These are phyloP conservation scores for Tuber melanosporum DNA, from an alignment of 495 filamentous ascomycete genomes.

Conservation along the genomic window DNA sequence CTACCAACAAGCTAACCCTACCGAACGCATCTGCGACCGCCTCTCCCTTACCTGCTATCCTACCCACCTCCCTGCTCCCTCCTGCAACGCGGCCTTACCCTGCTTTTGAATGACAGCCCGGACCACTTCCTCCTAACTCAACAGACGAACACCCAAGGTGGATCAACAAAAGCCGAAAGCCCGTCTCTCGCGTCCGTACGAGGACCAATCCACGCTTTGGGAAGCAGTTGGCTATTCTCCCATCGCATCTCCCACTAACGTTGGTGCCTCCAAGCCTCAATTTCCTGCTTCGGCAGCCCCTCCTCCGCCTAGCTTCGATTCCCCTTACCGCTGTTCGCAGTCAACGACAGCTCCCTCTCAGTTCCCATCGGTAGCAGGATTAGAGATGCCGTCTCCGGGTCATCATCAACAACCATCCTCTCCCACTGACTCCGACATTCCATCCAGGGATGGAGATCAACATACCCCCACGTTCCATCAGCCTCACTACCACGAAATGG, in stretches of 20 bases:
- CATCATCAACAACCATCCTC: conserved; percentile 26
- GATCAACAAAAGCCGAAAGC: conserved; percentile 32
- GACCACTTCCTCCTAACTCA: background rate
- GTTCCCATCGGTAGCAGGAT: conserved; percentile 28
- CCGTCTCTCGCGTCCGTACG: conserved; percentile 35
- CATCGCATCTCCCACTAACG: conserved; percentile 23
- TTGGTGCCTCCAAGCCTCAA: conserved; percentile 17
- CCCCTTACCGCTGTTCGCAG: conserved; percentile 11
- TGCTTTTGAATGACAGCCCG: background rate
- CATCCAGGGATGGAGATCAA: conserved; percentile 31
- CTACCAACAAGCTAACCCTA: conserved; percentile 8
- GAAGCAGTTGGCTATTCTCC: conserved; percentile 33
- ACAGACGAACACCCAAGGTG: conserved; percentile 21
- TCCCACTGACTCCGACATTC: conserved; percentile 30
- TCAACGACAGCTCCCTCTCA: conserved; percentile 12
- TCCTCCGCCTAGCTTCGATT: conserved; percentile 23
- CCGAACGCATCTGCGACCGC: conserved; percentile 1
- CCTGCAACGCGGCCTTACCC: conserved; percentile 4
- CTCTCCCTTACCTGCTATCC: conserved; percentile 2
- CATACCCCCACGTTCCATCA: conserved; percentile 33
- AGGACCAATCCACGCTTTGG: conserved; percentile 29
- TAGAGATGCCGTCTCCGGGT: conserved; percentile 33
- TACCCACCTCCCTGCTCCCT: conserved; percentile 22
- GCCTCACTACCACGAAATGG: conserved; percentile 4
- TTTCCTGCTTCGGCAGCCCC: conserved; percentile 23